A percentile compares a stretch with the other conserved stretches of the same genome.
These are phyloP conservation scores for Colletotrichum paranaense DNA, from an alignment of 2,329 filamentous ascomycete species.

Conservation along the genomic window DNA sequence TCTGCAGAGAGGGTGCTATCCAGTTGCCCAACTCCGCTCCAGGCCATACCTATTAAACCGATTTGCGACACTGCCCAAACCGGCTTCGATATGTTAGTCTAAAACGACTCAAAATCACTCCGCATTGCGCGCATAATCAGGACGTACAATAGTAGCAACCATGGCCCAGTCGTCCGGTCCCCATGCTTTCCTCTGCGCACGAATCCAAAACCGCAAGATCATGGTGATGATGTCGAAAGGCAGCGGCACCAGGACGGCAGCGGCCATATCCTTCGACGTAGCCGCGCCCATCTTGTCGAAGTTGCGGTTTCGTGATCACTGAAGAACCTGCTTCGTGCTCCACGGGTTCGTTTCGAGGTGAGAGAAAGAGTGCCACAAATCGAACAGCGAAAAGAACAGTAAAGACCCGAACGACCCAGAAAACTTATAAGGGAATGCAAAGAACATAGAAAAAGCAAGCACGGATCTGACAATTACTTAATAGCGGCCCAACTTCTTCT, in stretches of 20 bases:
- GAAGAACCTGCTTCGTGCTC: slow-evolving; percentile 30
- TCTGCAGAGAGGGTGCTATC: slow-evolving; percentile 15
- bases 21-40: slow-evolving; percentile 31
- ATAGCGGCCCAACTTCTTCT: slow-evolving; percentile 18
- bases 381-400: background rate
- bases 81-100: slow-evolving; percentile 14
- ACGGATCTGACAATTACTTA: slow-evolving; percentile 14
- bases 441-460: background rate
- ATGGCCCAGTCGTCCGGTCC: slow-evolving; percentile 33
- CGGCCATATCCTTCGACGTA: slow-evolving; percentile 31
- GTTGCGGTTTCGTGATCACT: background rate
- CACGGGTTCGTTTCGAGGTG: background rate
- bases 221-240: slow-evolving; percentile 21
- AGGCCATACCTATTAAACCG: slow-evolving; percentile 28
- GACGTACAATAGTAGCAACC: slow-evolving; percentile 30
- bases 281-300: slow-evolving; percentile 22
- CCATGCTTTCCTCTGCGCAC: slow-evolving; percentile 32
- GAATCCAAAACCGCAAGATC: slow-evolving; percentile 22
- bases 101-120: background rate
- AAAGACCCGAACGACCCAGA: background rate
- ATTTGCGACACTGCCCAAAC: slow-evolving; percentile 21
- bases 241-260: slow-evolving; percentile 25
- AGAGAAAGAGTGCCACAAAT: slow-evolving; percentile 1
- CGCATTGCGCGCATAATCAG: background rate
- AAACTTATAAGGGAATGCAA: background rate